These are phyloP conservation scores for Xanthoceras sorbifolium DNA, from an alignment of 345 rosid genomes.

Conservation along the genomic window DNA sequence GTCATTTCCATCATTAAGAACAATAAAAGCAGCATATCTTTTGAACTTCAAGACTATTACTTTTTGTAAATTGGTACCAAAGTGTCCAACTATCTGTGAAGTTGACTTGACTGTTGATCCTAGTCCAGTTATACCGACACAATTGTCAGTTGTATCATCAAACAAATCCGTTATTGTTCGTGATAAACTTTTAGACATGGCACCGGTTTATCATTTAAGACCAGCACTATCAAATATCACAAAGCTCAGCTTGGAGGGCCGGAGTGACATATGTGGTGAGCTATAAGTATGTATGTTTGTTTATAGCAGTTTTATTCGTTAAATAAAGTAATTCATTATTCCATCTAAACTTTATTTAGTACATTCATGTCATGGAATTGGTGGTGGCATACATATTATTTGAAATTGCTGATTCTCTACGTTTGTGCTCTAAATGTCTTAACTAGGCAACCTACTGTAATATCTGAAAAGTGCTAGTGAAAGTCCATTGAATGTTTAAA, in stretches of 20 bases:
- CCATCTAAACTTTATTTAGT: neutral
- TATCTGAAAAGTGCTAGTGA: neutral
- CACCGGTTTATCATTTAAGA: conserved; percentile 24
- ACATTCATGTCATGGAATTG: neutral
- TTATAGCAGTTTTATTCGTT: neutral
- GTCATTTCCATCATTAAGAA: conserved; percentile 69
- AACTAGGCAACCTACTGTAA: neutral
- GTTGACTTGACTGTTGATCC: conserved; percentile 70
- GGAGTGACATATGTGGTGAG: conserved; percentile 73
- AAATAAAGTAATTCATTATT: conserved; percentile 3
- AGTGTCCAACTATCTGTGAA: conserved; percentile 51
- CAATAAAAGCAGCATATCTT: conserved; percentile 71
- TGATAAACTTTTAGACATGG: conserved; percentile 15
- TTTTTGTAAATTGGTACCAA: conserved; percentile 44
- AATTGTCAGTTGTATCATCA: conserved; percentile 47
- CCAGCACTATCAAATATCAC: conserved; percentile 45
- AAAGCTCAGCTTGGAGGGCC: conserved; percentile 70
- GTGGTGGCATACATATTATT: neutral
- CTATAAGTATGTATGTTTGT: conserved; percentile 14
- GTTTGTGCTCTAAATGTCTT: conserved; percentile 4
- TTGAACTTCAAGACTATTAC: conserved; percentile 50
- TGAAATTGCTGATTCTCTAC: neutral
- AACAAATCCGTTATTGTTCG: conserved; percentile 28
- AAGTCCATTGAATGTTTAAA: neutral
- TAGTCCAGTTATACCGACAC: conserved; percentile 45